phyloP scores from a whole-genome alignment of 2,329 filamentous ascomycete genomes.

The Thielaviopsis euricoi region DNA sequence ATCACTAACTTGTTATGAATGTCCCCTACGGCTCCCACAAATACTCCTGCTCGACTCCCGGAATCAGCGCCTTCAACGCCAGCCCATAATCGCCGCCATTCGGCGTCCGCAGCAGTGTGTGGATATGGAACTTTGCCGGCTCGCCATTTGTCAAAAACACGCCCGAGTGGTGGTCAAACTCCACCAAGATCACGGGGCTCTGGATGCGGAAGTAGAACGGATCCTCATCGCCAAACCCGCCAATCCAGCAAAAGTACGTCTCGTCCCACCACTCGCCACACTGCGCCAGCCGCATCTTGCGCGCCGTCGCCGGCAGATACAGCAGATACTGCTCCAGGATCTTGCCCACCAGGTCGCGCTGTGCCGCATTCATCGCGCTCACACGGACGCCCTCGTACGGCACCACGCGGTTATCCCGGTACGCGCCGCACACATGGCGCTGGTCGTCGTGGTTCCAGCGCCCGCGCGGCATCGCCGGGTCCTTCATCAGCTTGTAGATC shows the following conservation, averaged over 20 bases:
- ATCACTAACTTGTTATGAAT: no score
- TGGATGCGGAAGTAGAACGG: constrained; percentile 67
- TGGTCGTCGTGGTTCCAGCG: constrained; percentile 73
- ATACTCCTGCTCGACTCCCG: constrained; percentile 23
- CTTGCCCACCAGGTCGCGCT: constrained; percentile 36
- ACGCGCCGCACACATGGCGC: constrained; percentile 61
- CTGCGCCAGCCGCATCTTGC: constrained; percentile 36
- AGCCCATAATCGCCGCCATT: constrained; percentile 64
- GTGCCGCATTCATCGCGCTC: constrained; percentile 26
- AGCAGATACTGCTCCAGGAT: constrained; percentile 50
- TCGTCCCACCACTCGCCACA: constrained; percentile 42
- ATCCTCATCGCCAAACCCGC: constrained; percentile 47
- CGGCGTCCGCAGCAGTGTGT: constrained; percentile 55
- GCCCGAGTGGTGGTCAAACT: constrained; percentile 68
- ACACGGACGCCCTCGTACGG: constrained; percentile 54
- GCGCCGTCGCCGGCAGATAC: constrained; percentile 44
- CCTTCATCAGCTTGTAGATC: constrained; percentile 42
- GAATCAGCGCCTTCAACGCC: constrained; percentile 26
- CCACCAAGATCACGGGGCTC: constrained; percentile 55
- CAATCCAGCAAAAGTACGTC: constrained; percentile 71
- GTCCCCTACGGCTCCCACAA: constrained; percentile 22
- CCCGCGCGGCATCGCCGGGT: constrained; percentile 47
- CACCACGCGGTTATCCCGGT: constrained; percentile 60
- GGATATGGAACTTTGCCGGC: constrained; percentile 64
- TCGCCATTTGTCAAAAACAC: constrained; percentile 60